Base-by-base conservation (phyloP, 106 monocot genomes). In the Allium sativum region DNA sequence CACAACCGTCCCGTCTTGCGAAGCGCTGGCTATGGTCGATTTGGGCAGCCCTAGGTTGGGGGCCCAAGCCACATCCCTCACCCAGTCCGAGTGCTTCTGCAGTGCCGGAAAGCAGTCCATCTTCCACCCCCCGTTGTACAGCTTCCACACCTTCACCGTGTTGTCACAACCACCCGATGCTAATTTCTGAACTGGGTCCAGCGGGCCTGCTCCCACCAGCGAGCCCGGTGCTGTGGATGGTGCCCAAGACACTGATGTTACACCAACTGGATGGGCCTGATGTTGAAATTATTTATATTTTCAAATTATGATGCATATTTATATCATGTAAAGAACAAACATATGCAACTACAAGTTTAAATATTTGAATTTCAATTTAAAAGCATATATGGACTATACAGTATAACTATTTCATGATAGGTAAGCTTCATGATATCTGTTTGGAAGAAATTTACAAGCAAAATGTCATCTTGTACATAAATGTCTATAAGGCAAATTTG, bases 31-130 rank as follows among this genome's bases (percentile, higher is more conserved):
- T 42, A 73, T 73, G 8, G 73, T 73, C 7, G 73, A 73, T 50
- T 73, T 73, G 2, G 73, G 66, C 17, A 73, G 73, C 10, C 73
- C 73, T 40, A 73, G 50, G 20, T 73, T 73, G 7, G 66, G 73
- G 0, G 73, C 73, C 73, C 73, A 73, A 2, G 73, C 66, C 18
- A 73, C 73, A 22, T 73, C 73, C 16, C 73, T 73, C 52, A 73
- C 73, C 73, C 73, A 73, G 44, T 73, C 73, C 0, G 44, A 40
- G 17, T 73, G 73, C 66, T 65, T 73, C 21, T 73, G 66, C 13
- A 73, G 73, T 9, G 73, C 73, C 1, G 73, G 73, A 16, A 73
- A 67, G 16, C 73, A 73, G 9, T 73, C 73, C 73, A 73, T 66
- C 53, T 52, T 73, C 73, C 73, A 67, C 8, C 52, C 58, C 8